phyloP scores from a whole-genome alignment of 306 rosid species.

The Prunus campanulata region DNA sequence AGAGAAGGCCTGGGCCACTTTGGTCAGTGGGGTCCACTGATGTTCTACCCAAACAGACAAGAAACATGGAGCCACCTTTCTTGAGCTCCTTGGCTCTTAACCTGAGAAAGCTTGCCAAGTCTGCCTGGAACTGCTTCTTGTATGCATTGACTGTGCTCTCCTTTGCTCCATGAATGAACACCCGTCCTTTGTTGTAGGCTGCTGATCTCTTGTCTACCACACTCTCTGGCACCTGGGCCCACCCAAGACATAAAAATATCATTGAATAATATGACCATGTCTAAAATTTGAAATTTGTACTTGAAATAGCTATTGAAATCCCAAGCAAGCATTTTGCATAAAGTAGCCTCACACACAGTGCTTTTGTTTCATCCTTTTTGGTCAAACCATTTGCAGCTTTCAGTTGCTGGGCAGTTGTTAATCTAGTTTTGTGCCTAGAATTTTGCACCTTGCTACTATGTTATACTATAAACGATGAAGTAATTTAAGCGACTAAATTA shows the following conservation, averaged over 20 bases:
- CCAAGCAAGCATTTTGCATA: background rate
- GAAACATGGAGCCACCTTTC: slow-evolving; percentile 86
- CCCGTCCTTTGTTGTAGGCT: slow-evolving; percentile 87
- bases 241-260: background rate
- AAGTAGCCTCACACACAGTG: background rate
- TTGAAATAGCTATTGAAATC: background rate
- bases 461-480: background rate
- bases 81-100: slow-evolving; percentile 86
- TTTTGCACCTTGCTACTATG: background rate
- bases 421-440: background rate
- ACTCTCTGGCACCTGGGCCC: slow-evolving; percentile 60
- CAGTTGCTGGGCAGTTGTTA: too few relatives aligned
- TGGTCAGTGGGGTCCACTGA: slow-evolving; percentile 88
- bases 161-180: slow-evolving; percentile 79
- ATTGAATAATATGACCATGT: background rate
- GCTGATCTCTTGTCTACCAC: slow-evolving; percentile 57
- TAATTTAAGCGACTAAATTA: background rate
- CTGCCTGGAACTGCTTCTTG: slow-evolving; percentile 74
- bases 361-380: slow-evolving; percentile 5
- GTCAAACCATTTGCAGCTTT: background rate
- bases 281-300: background rate
- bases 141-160: slow-evolving; percentile 73
- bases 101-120: slow-evolving; percentile 59
- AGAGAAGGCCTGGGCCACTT: slow-evolving; percentile 89
- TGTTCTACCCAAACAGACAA: slow-evolving; percentile 78